Base-by-base conservation (phyloP, 768 basidiomycete species). In the Podaxis sp. region DNA sequence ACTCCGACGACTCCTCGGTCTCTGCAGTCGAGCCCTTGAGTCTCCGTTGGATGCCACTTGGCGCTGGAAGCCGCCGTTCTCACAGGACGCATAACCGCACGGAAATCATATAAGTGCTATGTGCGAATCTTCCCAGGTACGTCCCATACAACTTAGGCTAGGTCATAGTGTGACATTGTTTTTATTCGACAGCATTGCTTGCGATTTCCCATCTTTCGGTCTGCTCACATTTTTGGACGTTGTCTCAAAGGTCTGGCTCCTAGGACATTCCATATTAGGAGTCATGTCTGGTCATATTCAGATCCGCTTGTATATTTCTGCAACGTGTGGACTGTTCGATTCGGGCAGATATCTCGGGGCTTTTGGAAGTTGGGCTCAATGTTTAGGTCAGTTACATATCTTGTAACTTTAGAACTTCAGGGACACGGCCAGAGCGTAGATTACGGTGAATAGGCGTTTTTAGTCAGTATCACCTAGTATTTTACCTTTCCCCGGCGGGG, bases 21-120 rank as follows among this genome's bases (percentile, higher is more conserved):
- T 30, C 48, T 17, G 22, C 56, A 6, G 10, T 20, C 17, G 48
- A 56, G 37, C 49, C 65, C 4, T 46, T 60, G 60, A 62, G 33
- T 8, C 40, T 65, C 15, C 60, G 56, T 11, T 67, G 66, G 66
- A 58, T 67, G 52, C 64, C 60, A 15, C 55, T 56, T 26, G 66
- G 66, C 8, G 56, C 57, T 8, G 60, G 62, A 15, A 62, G 60
- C 22, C 66, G 66, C 33, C 59, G 63, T 40, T 49, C 46, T 15
- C 24, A 37, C 20, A 56, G 54, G n/a, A 13, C 46, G 13, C 61
- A 40, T n/a, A 8, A 3, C 33, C 61, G 53, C 17, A 49, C 37
- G 10, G 17, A 28, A 38, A 40, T 37, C 22, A 24, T 37, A 37
- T 56, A 24, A 56, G 12, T 50, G 12, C 6, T 7, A 13, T 12